Evolutionary conservation across 2,329 filamentous ascomycete genomes (phyloP).

Genomic region (Paecilomyces variotii): DNA sequence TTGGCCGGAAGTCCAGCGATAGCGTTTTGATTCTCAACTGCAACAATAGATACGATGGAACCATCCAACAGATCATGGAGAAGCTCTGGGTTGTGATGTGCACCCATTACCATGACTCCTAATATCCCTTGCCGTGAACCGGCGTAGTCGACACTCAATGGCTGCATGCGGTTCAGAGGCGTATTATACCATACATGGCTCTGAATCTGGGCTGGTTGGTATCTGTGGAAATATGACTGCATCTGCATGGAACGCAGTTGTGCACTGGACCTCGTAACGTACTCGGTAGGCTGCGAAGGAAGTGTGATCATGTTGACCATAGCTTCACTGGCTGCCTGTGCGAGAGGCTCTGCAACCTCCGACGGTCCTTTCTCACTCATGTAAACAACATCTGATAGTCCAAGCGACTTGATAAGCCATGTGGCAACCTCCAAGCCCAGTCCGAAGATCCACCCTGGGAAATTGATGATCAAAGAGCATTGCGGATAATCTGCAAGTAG

Average conservation of each 20-base stretch:
- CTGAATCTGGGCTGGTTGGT: conserved; percentile 16
- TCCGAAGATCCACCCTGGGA: conserved; percentile 49
- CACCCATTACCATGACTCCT: conserved; percentile 46
- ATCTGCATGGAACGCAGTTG: conserved; percentile 52
- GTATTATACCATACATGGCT: conserved; percentile 37
- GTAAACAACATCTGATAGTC: conserved; percentile 46
- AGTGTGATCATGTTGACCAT: conserved; percentile 37
- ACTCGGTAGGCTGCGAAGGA: conserved; percentile 37
- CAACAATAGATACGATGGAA: conserved; percentile 46
- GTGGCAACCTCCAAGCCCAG: conserved; percentile 43
- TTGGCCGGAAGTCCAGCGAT: conserved; percentile 13
- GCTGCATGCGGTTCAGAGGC: conserved; percentile 38
- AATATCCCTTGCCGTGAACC: conserved; percentile 37
- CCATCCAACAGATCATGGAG: conserved; percentile 47
- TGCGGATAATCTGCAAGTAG: conserved; percentile 33
- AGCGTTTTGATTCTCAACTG: conserved; percentile 34
- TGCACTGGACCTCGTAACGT: conserved; percentile 39
- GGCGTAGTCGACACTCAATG: conserved; percentile 45
- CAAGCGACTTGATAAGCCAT: conserved; percentile 38
- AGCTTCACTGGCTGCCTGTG: conserved; percentile 29
- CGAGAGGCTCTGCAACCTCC: conserved; percentile 35
- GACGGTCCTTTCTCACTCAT: conserved; percentile 43
- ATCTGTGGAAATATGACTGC: conserved; percentile 53
- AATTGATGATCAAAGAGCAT: conserved; percentile 49
- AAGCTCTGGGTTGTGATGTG: conserved; percentile 39